Evolutionary conservation across 176 grass and related monocot species (phyloP).

Genomic region (Puya raimondii): DNA sequence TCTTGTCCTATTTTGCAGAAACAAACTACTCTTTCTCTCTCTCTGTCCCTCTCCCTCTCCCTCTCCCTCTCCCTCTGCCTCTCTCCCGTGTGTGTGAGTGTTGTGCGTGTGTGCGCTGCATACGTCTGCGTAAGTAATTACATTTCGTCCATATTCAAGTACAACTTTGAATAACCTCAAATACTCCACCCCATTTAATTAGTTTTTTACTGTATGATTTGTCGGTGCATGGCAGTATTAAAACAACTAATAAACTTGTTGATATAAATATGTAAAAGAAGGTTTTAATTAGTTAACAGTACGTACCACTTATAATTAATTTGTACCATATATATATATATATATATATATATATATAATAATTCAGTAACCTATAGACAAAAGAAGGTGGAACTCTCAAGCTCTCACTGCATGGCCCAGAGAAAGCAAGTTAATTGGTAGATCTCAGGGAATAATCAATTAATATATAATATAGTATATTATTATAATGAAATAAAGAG

Average conservation of each 20-base stretch:
- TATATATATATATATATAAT: too few relatives aligned
- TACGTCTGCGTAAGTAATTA: background rate
- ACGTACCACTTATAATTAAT: too few relatives aligned
- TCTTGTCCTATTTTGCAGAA: slow-evolving; percentile 20
- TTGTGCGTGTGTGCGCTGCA: background rate
- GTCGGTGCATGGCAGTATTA: background rate
- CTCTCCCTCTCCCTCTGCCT: background rate
- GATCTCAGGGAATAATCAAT: slow-evolving; percentile 30
- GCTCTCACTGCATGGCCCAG: slow-evolving; percentile 11
- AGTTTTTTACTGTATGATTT: background rate
- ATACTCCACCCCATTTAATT: background rate
- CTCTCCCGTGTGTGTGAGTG: background rate
- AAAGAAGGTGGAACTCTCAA: slow-evolving; percentile 29
- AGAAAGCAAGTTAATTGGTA: slow-evolving; percentile 16
- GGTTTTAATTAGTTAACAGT: too few relatives aligned
- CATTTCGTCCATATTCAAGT: background rate
- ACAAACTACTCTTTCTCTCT: background rate
- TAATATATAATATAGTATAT: background rate
- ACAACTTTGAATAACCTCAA: background rate
- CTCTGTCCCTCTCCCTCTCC: background rate
- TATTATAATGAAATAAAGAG: too few relatives aligned
- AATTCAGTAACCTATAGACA: slow-evolving; percentile 5
- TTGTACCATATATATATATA: too few relatives aligned
- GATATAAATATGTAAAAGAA: background rate
- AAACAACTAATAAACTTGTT: background rate